Percentiles rank a stretch among this genome's conserved stretches.
Evolutionary conservation across 2,329 filamentous ascomycete species (phyloP).

Genomic region (Ceratocystis cubensis): DNA sequence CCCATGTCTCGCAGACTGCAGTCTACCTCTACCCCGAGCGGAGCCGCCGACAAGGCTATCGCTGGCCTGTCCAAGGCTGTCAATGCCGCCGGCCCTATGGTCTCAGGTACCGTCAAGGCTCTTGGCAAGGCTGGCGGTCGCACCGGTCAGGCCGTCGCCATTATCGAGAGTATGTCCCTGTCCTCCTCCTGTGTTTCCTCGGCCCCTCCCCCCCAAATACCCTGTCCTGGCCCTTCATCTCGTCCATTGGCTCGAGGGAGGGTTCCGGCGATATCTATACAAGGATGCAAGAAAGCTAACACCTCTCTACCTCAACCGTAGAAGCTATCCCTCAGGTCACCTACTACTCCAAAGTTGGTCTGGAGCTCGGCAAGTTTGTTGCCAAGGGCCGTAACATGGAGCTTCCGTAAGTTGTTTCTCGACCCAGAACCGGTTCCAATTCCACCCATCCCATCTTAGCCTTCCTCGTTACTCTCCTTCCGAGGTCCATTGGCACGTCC

Average conservation of each 20-base stretch:
- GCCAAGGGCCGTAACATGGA: constrained; percentile 82
- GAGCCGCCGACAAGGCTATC: constrained; percentile 42
- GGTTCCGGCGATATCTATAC: background rate
- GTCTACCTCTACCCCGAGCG: constrained; percentile 39
- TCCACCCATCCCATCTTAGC: background rate
- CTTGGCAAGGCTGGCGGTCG: constrained; percentile 70
- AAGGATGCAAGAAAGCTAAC: constrained; percentile 8
- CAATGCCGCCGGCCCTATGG: constrained; percentile 64
- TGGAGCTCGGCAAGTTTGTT: constrained; percentile 80
- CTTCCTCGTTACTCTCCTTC: background rate
- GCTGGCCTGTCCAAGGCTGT: constrained; percentile 73
- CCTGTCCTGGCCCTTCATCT: background rate
- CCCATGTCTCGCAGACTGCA: constrained; percentile 46
- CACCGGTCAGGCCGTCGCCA: constrained; percentile 63
- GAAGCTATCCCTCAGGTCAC: constrained; percentile 73
- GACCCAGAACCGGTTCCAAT: background rate
- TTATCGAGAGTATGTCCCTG: constrained; percentile 67
- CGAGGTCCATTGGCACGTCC: background rate
- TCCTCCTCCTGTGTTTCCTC: background rate
- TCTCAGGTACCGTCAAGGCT: constrained; percentile 60
- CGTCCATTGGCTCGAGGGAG: background rate
- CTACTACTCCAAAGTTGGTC: constrained; percentile 83
- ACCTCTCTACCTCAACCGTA: constrained; percentile 30
- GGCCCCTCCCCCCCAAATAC: background rate
- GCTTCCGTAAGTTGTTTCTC: constrained; percentile 63